A percentile compares a stretch with the other conserved stretches of the same genome.
phyloP scores from a whole-genome alignment of 768 basidiomycete genomes.

The Tricholoma terreum region DNA sequence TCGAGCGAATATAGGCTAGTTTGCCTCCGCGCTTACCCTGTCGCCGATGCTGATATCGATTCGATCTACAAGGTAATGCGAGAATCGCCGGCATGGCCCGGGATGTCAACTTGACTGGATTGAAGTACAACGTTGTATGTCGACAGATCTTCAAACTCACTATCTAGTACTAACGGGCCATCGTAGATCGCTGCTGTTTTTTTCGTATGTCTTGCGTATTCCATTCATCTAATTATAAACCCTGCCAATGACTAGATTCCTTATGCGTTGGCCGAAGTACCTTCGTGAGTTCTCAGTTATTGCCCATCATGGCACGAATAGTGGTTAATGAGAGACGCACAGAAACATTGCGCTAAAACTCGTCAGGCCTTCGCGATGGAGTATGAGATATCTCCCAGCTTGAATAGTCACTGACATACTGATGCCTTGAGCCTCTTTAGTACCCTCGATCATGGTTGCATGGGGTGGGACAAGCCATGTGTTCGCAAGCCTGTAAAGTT shows the following conservation, averaged over 20 bases:
- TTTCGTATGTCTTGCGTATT: conserved; percentile 22
- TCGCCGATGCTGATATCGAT: background rate
- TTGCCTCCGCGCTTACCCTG: background rate
- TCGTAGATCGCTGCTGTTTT: conserved; percentile 34
- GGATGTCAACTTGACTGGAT: conserved; percentile 27
- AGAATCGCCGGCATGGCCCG: conserved; percentile 31
- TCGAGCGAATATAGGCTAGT: conserved; percentile 33
- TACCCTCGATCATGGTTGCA: conserved; percentile 32
- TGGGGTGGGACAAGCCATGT: conserved; percentile 19
- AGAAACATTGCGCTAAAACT: conserved; percentile 34
- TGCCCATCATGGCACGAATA: background rate
- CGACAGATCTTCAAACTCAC: background rate
- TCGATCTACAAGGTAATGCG: conserved; percentile 23
- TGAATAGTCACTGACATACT: background rate
- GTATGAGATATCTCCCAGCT: conserved; percentile 14
- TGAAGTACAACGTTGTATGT: conserved; percentile 35
- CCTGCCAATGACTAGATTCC: conserved; percentile 21
- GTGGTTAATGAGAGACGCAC: background rate
- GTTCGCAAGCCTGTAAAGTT: background rate
- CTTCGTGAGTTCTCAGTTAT: conserved; percentile 22
- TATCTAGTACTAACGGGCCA: background rate
- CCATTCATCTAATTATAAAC: background rate
- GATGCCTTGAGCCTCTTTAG: conserved; percentile 7
- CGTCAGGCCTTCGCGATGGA: conserved; percentile 29
- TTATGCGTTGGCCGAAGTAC: conserved; percentile 33